Percentiles rank a stretch among this genome's conserved stretches.
phyloP scores from a whole-genome alignment of 73 alveolate species.

The Paramecium biaurelia region DNA sequence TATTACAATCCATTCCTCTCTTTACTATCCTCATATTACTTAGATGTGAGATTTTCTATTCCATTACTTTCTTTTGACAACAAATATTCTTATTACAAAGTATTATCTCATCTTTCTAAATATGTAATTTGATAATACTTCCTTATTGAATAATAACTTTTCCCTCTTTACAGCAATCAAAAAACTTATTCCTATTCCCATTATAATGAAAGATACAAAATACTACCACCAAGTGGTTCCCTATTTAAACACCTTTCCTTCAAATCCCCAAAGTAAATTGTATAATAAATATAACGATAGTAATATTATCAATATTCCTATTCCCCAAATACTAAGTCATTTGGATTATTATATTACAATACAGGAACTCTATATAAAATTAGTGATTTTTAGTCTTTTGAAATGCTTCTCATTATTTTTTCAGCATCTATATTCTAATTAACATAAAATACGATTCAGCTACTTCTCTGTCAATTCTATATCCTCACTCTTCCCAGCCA shows the following conservation, averaged over 20 bases:
- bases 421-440: background rate
- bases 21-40: background rate
- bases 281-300: background rate
- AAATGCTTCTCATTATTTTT: background rate
- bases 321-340: background rate
- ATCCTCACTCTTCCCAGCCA: background rate
- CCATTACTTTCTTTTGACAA: background rate
- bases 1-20: constrained; percentile 16
- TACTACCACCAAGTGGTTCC: constrained; percentile 26
- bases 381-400: background rate
- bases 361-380: constrained; percentile 9
- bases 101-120: background rate
- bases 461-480: constrained; percentile 23
- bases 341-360: background rate
- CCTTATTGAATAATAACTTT: background rate
- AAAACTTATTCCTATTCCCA: background rate
- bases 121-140: background rate
- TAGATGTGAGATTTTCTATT: background rate
- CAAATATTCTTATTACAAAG: background rate
- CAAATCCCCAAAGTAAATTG: constrained; percentile 10
- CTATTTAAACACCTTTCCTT: constrained; percentile 21
- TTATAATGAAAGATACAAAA: background rate
- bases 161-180: background rate
- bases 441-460: background rate
- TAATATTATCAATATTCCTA: background rate